Conservation (phyloP, 2,329 filamentous ascomycete species). For the Aspergillus sp. region DNA sequence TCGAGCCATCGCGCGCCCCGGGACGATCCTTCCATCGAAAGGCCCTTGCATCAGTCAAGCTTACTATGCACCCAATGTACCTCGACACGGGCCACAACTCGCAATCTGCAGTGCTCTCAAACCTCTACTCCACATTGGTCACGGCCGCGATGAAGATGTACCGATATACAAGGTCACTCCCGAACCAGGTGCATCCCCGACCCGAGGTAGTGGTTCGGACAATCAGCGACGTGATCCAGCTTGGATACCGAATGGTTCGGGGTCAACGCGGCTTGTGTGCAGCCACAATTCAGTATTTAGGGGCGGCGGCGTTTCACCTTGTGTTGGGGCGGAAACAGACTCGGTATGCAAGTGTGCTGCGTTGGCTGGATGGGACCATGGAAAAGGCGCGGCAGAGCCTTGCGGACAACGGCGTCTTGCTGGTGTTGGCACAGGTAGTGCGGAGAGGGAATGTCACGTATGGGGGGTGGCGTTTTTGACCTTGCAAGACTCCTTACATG, state of each 20-base stretch:
- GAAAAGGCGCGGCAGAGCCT: constrained; percentile 42
- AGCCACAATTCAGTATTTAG: constrained; percentile 66
- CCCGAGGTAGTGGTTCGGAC: constrained; percentile 66
- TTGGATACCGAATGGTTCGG: constrained; percentile 68
- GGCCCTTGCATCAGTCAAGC: constrained; percentile 74
- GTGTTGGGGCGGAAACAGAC: constrained; percentile 75
- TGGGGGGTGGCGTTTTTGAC: constrained; percentile 42
- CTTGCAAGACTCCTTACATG: constrained; percentile 12
- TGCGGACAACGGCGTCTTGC: constrained; percentile 38
- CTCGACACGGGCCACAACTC: constrained; percentile 72
- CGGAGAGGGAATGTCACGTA: constrained; percentile 41
- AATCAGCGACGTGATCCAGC: constrained; percentile 67
- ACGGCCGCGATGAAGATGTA: constrained; percentile 79
- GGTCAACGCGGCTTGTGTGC: constrained; percentile 57
- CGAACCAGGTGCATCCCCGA: constrained; percentile 56
- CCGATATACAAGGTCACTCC: constrained; percentile 64
- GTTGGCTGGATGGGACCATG: constrained; percentile 66
- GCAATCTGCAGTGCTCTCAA: constrained; percentile 68
- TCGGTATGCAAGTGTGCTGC: constrained; percentile 65
- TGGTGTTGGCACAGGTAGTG: constrained; percentile 41
- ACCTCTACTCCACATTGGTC: constrained; percentile 73
- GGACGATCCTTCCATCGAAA: constrained; percentile 82
- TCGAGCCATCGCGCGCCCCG: constrained; percentile 73
- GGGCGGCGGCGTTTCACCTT: constrained; percentile 69
- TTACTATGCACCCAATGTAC: constrained; percentile 70